Percentiles rank a stretch among this genome's conserved stretches.
Evolutionary conservation across 345 rosid species (phyloP).

Genomic region (Schrenkiella parvula): DNA sequence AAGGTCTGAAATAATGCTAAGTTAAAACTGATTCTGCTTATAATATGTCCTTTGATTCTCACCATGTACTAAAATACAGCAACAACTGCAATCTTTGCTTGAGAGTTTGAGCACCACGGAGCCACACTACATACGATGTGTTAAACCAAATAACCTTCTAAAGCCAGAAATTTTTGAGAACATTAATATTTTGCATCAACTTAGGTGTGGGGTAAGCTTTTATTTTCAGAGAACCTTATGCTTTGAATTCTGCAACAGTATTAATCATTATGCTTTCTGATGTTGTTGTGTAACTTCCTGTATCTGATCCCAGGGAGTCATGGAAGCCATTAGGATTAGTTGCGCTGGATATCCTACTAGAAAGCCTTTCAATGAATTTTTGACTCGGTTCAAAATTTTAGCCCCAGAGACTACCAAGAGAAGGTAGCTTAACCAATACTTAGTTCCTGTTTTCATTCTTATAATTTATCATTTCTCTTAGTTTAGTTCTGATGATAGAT

Average conservation of each 20-base stretch:
- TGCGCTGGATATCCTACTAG: conserved; percentile 98
- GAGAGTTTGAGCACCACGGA: conserved; percentile 90
- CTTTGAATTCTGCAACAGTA: neutral
- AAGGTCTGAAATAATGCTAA: conserved; percentile 54
- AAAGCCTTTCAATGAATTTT: conserved; percentile 72
- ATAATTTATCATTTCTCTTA: conserved; percentile 11
- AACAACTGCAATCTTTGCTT: conserved; percentile 90
- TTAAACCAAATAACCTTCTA: conserved; percentile 92
- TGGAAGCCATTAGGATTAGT: conserved; percentile 99
- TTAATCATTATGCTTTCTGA: neutral
- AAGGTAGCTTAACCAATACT: conserved; percentile 43
- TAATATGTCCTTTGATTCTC: conserved; percentile 13
- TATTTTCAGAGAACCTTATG: conserved; percentile 2
- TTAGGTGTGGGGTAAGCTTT: conserved; percentile 91
- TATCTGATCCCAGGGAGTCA: conserved; percentile 67
- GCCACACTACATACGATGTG: conserved; percentile 96
- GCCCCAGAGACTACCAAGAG: conserved; percentile 55
- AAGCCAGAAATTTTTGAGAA: conserved; percentile 93
- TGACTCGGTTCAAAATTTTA: conserved; percentile 62
- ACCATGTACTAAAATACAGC: conserved; percentile 56
- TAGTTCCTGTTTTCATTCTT: neutral
- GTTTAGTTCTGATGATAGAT: neutral
- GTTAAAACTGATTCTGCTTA: conserved; percentile 3
- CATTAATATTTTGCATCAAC: conserved; percentile 72
- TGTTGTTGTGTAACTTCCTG: conserved; percentile 9